These are phyloP conservation scores for Vitis rotundifolia DNA, from an alignment of 164 flowering plant species.

Conservation along the genomic window DNA sequence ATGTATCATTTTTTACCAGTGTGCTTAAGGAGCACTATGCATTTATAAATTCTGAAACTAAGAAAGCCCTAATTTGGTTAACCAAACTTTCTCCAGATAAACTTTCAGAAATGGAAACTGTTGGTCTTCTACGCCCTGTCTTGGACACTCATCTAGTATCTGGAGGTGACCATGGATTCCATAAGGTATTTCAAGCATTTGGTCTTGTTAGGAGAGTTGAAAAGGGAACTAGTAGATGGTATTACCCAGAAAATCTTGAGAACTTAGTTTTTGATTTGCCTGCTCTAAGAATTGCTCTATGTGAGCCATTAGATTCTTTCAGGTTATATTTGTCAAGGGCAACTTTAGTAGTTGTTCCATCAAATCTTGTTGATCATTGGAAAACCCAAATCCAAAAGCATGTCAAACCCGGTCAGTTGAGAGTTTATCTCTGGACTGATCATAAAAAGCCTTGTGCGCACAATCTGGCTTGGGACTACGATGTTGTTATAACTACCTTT, in stretches of 20 bases:
- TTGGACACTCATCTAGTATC: slow-evolving; percentile 31
- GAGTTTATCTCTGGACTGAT: slow-evolving; percentile 77
- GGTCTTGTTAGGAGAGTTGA: slow-evolving; percentile 61
- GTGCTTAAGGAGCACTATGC: slow-evolving; percentile 75
- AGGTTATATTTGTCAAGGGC: slow-evolving; percentile 86
- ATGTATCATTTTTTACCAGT: slow-evolving; percentile 69
- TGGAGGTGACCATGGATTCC: slow-evolving; percentile 39
- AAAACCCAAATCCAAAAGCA: slow-evolving; percentile 76
- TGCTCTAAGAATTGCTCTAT: slow-evolving; percentile 77
- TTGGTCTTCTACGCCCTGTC: slow-evolving; percentile 66
- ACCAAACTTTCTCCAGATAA: slow-evolving; percentile 61
- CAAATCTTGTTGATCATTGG: slow-evolving; percentile 96
- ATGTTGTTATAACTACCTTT: slow-evolving; percentile 89
- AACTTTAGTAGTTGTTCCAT: slow-evolving; percentile 87
- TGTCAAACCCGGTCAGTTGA: slow-evolving; percentile 73
- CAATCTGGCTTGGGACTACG: slow-evolving; percentile 93
- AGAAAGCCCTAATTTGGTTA: slow-evolving; percentile 79
- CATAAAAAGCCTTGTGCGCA: slow-evolving; percentile 70
- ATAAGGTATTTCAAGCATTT: slow-evolving; percentile 80
- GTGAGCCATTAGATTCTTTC: slow-evolving; percentile 68
- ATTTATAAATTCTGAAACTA: slow-evolving; percentile 52
- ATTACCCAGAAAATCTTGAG: slow-evolving; percentile 59
- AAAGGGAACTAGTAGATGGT: slow-evolving; percentile 66
- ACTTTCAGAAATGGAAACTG: slow-evolving; percentile 75
- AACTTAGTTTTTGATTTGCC: slow-evolving; percentile 72